phyloP scores from a whole-genome alignment of 2,329 filamentous ascomycete species.

The Pseudogymnoascus sp. region DNA sequence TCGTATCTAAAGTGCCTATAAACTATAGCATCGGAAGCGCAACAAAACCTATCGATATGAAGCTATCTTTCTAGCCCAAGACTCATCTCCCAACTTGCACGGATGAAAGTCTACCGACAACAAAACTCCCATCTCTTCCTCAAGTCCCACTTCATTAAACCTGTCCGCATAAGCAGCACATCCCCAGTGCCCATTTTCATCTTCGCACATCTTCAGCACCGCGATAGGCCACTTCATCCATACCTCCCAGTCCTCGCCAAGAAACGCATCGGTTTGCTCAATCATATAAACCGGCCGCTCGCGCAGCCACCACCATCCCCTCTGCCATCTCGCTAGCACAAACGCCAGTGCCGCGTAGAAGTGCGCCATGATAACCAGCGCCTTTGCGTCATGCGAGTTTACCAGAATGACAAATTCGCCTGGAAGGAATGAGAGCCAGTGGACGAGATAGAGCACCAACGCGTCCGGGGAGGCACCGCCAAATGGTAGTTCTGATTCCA shows the following conservation, averaged over 20 bases:
- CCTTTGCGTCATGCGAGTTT: slow-evolving; percentile 13
- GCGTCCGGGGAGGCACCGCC: slow-evolving; percentile 11
- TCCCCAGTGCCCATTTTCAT: not conserved
- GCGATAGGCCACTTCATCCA: slow-evolving; percentile 18
- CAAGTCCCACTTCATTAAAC: not conserved
- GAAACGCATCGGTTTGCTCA: slow-evolving; percentile 14
- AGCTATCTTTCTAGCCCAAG: not conserved
- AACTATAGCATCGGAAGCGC: not conserved
- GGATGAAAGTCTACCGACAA: not conserved
- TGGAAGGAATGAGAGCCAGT: slow-evolving; percentile 18
- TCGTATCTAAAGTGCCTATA: not conserved
- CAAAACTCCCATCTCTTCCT: not conserved
- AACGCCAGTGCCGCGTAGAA: slow-evolving; percentile 17
- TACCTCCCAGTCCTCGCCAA: slow-evolving; percentile 13
- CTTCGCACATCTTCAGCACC: not conserved
- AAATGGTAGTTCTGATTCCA: not conserved
- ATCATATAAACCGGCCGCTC: slow-evolving; percentile 19
- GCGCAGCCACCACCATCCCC: slow-evolving; percentile 18
- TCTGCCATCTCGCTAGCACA: slow-evolving; percentile 11
- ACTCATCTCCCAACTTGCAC: slow-evolving; percentile 1
- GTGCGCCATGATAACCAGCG: slow-evolving; percentile 16
- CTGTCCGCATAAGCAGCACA: not conserved
- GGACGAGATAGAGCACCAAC: slow-evolving; percentile 16
- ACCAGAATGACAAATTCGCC: slow-evolving; percentile 14
- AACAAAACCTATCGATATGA: not conserved